Conservation (phyloP, 176 grass and related monocot species). For the Oryza nivara region DNA sequence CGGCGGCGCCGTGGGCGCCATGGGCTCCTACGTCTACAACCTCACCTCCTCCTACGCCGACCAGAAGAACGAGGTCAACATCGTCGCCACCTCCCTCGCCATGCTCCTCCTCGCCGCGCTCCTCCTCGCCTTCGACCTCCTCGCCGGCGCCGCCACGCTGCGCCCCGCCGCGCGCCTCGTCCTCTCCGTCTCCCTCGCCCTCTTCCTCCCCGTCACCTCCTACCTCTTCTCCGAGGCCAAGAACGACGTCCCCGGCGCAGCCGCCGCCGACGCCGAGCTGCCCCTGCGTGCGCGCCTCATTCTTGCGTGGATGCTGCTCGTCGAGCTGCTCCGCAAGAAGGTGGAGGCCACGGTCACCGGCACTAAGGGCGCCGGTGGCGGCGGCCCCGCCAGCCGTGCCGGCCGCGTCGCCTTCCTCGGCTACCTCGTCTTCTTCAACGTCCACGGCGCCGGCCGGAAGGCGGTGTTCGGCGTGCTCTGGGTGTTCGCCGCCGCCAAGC, state of each 20-base stretch:
- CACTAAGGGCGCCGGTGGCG: too few species aligned
- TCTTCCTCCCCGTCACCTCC: conserved; percentile 39
- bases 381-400: not conserved
- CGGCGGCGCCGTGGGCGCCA: not conserved
- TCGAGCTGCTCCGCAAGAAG: conserved; percentile 34
- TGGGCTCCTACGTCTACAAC: not conserved
- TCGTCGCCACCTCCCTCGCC: not conserved
- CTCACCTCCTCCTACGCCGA: conserved; percentile 30
- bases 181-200: not conserved
- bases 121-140: conserved; percentile 33
- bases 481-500: not conserved
- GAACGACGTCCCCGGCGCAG: not conserved
- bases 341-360: not conserved
- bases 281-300: not conserved
- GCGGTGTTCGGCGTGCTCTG: conserved; percentile 32
- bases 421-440: conserved; percentile 30
- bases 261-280: not conserved
- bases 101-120: not conserved
- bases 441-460: not conserved
- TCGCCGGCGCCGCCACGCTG: not conserved
- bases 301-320: conserved; percentile 25
- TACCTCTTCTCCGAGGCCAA: conserved; percentile 39
- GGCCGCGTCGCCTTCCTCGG: not conserved
- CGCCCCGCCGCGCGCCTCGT: not conserved
- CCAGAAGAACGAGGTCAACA: not conserved